Evolutionary conservation across 768 basidiomycete species (phyloP).

Genomic region (Chlorophyllum brunneum): DNA sequence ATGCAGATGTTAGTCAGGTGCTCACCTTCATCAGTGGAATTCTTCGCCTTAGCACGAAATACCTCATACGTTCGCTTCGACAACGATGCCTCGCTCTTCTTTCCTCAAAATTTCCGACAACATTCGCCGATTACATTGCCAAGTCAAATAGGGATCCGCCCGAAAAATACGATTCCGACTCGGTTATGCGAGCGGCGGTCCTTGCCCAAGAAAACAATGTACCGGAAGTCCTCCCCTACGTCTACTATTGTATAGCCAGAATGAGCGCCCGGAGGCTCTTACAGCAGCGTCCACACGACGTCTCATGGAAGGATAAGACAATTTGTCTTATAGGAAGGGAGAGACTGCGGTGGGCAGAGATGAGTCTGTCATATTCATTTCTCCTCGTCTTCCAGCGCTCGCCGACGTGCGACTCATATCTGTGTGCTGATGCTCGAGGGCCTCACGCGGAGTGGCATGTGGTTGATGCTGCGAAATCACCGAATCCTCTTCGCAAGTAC

Average conservation of each 20-base stretch:
- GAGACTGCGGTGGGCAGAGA: conserved; percentile 36
- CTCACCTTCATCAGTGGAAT: conserved; percentile 47
- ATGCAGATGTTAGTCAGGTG: conserved; percentile 40
- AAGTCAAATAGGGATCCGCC: conserved; percentile 19
- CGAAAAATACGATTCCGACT: conserved; percentile 33
- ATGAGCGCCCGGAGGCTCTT: conserved; percentile 35
- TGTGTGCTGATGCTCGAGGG: conserved; percentile 31
- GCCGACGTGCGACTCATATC: conserved; percentile 24
- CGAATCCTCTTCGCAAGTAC: conserved; percentile 32
- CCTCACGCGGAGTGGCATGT: conserved; percentile 42
- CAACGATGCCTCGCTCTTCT: conserved; percentile 48
- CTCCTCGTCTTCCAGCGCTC: conserved; percentile 35
- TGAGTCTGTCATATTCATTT: conserved; percentile 38
- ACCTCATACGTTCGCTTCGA: conserved; percentile 50
- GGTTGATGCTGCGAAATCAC: conserved; percentile 30
- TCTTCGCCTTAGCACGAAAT: conserved; percentile 62
- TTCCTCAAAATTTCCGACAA: conserved; percentile 33
- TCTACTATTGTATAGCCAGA: conserved; percentile 46
- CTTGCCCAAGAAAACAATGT: conserved; percentile 40
- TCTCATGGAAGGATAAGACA: conserved; percentile 37
- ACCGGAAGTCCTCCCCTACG: conserved; percentile 40
- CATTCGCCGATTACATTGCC: conserved; percentile 32
- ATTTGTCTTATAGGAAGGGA: conserved; percentile 38
- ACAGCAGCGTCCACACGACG: conserved; percentile 28
- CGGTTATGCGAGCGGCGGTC: conserved; percentile 39